Evolutionary conservation across 208 protist genomes (phyloP).

Genomic region (Kentomonas sorsogonicus): DNA sequence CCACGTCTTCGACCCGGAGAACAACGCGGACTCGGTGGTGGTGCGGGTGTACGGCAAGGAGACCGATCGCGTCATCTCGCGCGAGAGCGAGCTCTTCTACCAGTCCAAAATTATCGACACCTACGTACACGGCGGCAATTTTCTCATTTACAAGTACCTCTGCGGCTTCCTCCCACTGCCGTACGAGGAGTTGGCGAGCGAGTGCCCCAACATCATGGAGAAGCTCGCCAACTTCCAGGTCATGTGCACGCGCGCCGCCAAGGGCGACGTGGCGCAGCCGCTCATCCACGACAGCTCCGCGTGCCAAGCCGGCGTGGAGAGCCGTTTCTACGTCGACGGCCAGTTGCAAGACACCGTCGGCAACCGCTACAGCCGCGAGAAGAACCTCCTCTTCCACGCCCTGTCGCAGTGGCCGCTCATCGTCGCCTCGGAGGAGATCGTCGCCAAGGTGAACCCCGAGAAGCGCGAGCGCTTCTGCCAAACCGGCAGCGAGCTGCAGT

Average conservation of each 20-base stretch:
- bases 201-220: conserved; percentile 45
- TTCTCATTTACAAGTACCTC: conserved; percentile 82
- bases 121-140: conserved; percentile 70
- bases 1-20: conserved; percentile 58
- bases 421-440: conserved; percentile 44
- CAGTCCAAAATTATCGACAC: conserved; percentile 82
- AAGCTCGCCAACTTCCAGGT: conserved; percentile 73
- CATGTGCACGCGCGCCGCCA: conserved; percentile 53
- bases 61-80: conserved; percentile 83
- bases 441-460: conserved; percentile 42
- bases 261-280: conserved; percentile 38
- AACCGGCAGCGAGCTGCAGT: conserved; percentile 28
- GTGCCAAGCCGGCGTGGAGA: no score
- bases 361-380: conserved; percentile 61
- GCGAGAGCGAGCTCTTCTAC: conserved; percentile 87
- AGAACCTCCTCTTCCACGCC: conserved; percentile 71
- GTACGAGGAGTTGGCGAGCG: conserved; percentile 53
- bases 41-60: conserved; percentile 87
- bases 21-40: conserved; percentile 52
- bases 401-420: conserved; percentile 67
- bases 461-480: conserved; percentile 40
- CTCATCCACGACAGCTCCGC: conserved; percentile 18
- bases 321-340: conserved; percentile 13
- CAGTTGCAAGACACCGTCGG: background rate
- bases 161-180: conserved; percentile 52